phyloP scores from a whole-genome alignment of 202 grass and related monocot genomes.

The Hordeum pubiflorum region DNA sequence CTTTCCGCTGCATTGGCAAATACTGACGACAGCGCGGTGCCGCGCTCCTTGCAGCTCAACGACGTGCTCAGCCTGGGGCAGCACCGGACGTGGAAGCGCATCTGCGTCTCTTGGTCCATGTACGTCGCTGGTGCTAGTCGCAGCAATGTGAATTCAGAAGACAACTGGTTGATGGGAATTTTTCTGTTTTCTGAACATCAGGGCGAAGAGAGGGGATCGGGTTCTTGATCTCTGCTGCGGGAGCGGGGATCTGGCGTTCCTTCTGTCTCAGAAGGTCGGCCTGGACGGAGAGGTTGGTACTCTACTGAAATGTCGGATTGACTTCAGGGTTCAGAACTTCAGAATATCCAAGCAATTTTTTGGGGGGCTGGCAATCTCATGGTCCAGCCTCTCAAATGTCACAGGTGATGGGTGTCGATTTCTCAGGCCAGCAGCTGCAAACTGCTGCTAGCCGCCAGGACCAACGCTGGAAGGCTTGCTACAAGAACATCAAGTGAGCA shows the following conservation, averaged over 20 bases:
- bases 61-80: conserved; percentile 79
- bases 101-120: conserved; percentile 84
- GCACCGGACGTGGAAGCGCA: conserved; percentile 86
- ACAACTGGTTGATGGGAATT: background rate
- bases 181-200: conserved; percentile 10
- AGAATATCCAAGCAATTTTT: background rate
- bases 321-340: background rate
- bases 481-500: conserved; percentile 85
- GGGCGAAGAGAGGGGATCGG: conserved; percentile 63
- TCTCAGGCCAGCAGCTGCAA: conserved; percentile 56
- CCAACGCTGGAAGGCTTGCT: conserved; percentile 72
- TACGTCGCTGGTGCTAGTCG: conserved; percentile 10
- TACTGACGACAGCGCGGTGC: conserved; percentile 5
- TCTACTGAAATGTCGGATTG: background rate
- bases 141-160: conserved; percentile 15
- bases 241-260: conserved; percentile 78
- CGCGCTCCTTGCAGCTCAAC: conserved; percentile 56
- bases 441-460: conserved; percentile 57
- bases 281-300: conserved; percentile 65
- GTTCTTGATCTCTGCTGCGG: conserved; percentile 96
- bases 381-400: background rate
- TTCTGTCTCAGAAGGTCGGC: conserved; percentile 75
- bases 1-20: background rate
- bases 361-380: background rate
- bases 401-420: conserved; percentile 80